Evolutionary conservation across 2,329 filamentous ascomycete species (phyloP), one percentile per base, ranked within the genome.

Genomic region (Cadophora malorum): DNA sequence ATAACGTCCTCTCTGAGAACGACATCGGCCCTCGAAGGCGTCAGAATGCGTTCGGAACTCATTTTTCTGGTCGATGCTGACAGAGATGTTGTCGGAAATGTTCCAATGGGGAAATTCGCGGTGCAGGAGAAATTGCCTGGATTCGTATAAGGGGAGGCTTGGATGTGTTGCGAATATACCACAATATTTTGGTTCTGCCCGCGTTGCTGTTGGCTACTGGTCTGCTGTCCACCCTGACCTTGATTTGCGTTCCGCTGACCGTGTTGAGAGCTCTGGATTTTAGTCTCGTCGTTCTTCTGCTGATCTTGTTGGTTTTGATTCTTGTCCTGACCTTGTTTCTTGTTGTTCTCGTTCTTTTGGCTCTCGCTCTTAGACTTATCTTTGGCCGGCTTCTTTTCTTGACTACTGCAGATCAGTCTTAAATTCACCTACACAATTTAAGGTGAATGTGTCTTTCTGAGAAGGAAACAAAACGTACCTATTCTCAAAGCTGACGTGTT

Each of bases 1-100:
- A 88, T 77, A 2, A 86, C 80, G 69, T 87, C 84, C 73, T 89
- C 86, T 1, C 86, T 81, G 64, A 86, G 82, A 41, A 88, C 75
- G 21, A 86, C 63, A 33, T 64, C 63, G n/a, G 63, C 63, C n/a
- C 63, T 58, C 7, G 63, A 64, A 10, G 31, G 50, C 21, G 23
- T 35, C 8, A 64, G 21, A 10, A 64, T 53, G 49, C 63, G 63
- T 8, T 23, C 63, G 5, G 52, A 45, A 23, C 50, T 25, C 63
- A 64, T 58, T 19, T 25, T n/a, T 23, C 4, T 28, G 31, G 25
- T n/a, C 12, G 25, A 47, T 14, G 28, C 19, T n/a, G 63, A 52
- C 16, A 64, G 16, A 5, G 35, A 38, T 56, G 25, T 25, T 6
- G 35, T 28, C 3, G 23, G 52, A 33, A 16, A 53, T 25, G 31